A percentile compares a stretch with the other conserved stretches of the same genome.
phyloP scores from a whole-genome alignment of 2,329 filamentous ascomycete species.

The Rutstroemia sp. region DNA sequence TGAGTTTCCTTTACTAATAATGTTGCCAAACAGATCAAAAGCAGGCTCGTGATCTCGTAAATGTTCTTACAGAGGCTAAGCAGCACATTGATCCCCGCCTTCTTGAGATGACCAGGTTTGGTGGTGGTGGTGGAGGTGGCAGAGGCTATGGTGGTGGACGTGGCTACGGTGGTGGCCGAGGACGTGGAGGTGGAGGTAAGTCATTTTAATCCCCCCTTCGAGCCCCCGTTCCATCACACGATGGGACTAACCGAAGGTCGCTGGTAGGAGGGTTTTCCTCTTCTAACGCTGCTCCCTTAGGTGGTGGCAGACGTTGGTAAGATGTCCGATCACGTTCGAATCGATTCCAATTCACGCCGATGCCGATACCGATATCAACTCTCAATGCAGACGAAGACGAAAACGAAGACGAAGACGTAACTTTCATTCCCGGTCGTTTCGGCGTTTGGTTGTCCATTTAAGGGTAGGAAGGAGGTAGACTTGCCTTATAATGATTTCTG shows the following conservation, averaged over 20 bases:
- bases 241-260: conserved; percentile 32
- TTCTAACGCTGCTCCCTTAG: conserved; percentile 51
- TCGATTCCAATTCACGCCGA: conserved; percentile 9
- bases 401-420: conserved; percentile 12
- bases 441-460: conserved; percentile 24
- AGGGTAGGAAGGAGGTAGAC: conserved; percentile 22
- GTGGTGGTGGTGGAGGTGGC: conserved; percentile 45
- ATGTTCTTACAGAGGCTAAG: conserved; percentile 90
- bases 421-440: conserved; percentile 26
- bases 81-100: conserved; percentile 96
- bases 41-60: conserved; percentile 93
- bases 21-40: conserved; percentile 60
- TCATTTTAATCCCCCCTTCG: conserved; percentile 11
- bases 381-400: conserved; percentile 5
- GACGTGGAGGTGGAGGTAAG: conserved; percentile 39
- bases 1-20: conserved; percentile 17
- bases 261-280: conserved; percentile 43
- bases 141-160: conserved; percentile 23
- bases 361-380: conserved; percentile 14
- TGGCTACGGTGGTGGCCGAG: conserved; percentile 49
- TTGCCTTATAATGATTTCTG: conserved; percentile 17
- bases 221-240: conserved; percentile 27
- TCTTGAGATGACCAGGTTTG: conserved; percentile 89
- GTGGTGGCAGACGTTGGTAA: conserved; percentile 50
- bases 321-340: conserved; percentile 10